Conservation (phyloP, 2,329 filamentous ascomycete species). For the Pseudogymnoascus sp. region DNA sequence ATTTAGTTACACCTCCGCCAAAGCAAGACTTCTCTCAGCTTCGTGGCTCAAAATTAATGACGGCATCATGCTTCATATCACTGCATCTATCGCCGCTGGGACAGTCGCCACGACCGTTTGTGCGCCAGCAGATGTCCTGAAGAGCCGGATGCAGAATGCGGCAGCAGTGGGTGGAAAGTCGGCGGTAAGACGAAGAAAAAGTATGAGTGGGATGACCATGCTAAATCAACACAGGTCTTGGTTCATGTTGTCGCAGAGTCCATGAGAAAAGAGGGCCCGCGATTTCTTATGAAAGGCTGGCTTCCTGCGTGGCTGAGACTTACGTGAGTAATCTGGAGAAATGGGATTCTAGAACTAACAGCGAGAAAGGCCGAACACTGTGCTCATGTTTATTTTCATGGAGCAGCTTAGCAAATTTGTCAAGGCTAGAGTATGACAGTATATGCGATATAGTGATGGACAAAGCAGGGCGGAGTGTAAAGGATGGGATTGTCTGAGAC, state of each 20-base stretch:
- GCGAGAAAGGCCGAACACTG: constrained; percentile 32
- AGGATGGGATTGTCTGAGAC: background rate
- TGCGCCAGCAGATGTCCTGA: constrained; percentile 37
- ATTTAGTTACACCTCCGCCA: background rate
- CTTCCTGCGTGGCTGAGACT: constrained; percentile 37
- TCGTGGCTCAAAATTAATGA: constrained; percentile 25
- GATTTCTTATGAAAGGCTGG: constrained; percentile 39
- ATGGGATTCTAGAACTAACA: constrained; percentile 11
- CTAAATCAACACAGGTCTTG: constrained; percentile 23
- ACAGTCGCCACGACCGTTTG: constrained; percentile 39
- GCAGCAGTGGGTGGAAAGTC: constrained; percentile 14
- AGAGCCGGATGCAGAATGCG: constrained; percentile 34
- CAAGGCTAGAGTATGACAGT: background rate
- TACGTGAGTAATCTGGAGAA: constrained; percentile 27
- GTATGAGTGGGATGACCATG: background rate
- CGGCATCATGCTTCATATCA: constrained; percentile 33
- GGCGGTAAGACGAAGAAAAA: constrained; percentile 10
- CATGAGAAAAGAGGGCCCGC: constrained; percentile 31
- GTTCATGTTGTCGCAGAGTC: constrained; percentile 28
- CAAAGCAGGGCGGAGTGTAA: background rate
- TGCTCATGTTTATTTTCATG: constrained; percentile 40
- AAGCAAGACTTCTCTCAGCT: constrained; percentile 11
- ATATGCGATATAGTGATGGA: background rate
- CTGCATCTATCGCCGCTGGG: constrained; percentile 34
- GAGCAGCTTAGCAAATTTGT: constrained; percentile 34